Base-by-base conservation (phyloP, 2,329 filamentous ascomycete genomes). In the Leptographium wingfieldii region DNA sequence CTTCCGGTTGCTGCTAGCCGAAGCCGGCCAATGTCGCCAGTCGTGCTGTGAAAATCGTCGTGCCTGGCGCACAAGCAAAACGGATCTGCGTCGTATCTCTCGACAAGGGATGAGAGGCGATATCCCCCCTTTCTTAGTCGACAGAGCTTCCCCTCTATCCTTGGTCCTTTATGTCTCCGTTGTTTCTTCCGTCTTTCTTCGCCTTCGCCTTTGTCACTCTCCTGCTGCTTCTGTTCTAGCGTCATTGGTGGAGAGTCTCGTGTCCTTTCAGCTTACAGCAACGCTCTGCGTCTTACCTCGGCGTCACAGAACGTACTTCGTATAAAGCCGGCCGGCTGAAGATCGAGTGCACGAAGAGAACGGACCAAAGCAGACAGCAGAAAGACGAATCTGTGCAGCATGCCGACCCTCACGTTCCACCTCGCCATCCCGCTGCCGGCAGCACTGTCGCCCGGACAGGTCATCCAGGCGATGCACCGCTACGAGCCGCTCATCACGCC, bases 341-440 rank as follows among this genome's bases (percentile, higher is more conserved):
- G 40, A 43, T 31, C 31, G 31, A 5, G 31, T 7, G 31, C 31
- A 31, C 31, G 31, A 31, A 31, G 2, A 31, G 22, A 22, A 22
- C 22, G 22, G 22, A 22, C 22, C 22, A 22, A 22, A 22, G 22
- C 35, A 10, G 7, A 16, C 7, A n/a, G 7, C 4, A n/a, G 22
- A 40, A 12, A 31, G 14, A 11, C 10, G 31, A 55, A 11, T 9
- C 25, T 22, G 3, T 38, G 12, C 38, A 14, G 14, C 48, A 74
- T 73, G 69, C 66, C 68, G n/a, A 62, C 64, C 19, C 67, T 73
- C 61, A 63, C 67, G 29, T 68, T 77, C 62, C 69, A 68, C 59
- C 72, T 77, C 46, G 68, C 72, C 56, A 68, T 74, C 57, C 73
- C 76, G 14, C 68, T 78, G n/a, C 76, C 76, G 22, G 65, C 70